These are phyloP conservation scores for Hyaloperonospora arabidopsidis DNA, from an alignment of 352 stramenopile genomes.

Conservation along the genomic window DNA sequence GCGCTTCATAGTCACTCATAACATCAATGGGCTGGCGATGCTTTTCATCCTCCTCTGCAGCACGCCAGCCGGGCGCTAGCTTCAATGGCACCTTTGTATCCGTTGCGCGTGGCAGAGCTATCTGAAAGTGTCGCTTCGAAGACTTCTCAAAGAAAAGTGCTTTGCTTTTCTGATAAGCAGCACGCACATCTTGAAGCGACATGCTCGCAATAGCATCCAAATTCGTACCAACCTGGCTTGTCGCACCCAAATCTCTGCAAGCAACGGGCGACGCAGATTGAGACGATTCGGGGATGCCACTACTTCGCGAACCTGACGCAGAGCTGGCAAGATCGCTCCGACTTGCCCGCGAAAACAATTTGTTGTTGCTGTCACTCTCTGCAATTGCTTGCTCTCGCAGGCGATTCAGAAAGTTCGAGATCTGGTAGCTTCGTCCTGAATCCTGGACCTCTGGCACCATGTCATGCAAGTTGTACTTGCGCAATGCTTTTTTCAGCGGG, in stretches of 20 bases:
- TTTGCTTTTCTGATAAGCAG: slow-evolving; percentile 44
- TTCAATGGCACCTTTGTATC: slow-evolving; percentile 28
- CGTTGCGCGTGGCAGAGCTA: slow-evolving; percentile 27
- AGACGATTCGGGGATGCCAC: slow-evolving; percentile 31
- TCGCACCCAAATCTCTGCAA: slow-evolving; percentile 19
- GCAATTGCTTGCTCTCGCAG: slow-evolving; percentile 63
- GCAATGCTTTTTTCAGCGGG: slow-evolving; percentile 71
- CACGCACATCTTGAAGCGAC: slow-evolving; percentile 53
- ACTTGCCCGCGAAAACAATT: slow-evolving; percentile 45
- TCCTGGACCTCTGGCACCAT: slow-evolving; percentile 82
- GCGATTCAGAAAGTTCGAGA: slow-evolving; percentile 67
- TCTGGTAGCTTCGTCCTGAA: slow-evolving; percentile 75
- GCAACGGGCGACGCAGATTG: slow-evolving; percentile 29
- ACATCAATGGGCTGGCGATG: slow-evolving; percentile 78
- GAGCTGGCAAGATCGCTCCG: slow-evolving; percentile 19
- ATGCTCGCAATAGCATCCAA: slow-evolving; percentile 59
- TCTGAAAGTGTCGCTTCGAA: slow-evolving; percentile 30
- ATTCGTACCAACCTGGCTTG: slow-evolving; percentile 23
- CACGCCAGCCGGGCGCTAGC: slow-evolving; percentile 49
- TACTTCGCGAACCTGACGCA: slow-evolving; percentile 8
- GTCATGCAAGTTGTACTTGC: slow-evolving; percentile 85
- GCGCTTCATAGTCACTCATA: slow-evolving; percentile 85
- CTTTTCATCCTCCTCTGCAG: slow-evolving; percentile 72
- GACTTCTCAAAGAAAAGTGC: slow-evolving; percentile 45
- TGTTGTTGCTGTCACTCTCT: slow-evolving; percentile 77